Percentiles rank a stretch among this genome's conserved stretches.
phyloP scores from a whole-genome alignment of 331 rosid genomes.

The Rosa hybrid region DNA sequence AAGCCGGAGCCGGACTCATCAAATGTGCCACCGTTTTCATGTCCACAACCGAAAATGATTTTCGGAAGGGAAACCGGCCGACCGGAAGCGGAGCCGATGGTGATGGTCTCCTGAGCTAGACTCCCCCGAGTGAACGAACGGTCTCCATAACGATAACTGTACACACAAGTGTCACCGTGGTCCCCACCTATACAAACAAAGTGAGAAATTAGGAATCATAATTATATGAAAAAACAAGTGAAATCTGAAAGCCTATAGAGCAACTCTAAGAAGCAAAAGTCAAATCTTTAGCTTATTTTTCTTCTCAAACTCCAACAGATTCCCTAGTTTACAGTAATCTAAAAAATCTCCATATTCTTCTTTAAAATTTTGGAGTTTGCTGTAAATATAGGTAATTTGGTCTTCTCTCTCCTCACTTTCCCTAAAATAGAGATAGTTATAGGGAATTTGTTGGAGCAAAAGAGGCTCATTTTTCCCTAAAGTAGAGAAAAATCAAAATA shows the following conservation, averaged over 20 bases:
- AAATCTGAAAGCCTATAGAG: not conserved
- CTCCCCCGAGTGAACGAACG: slow-evolving; percentile 41
- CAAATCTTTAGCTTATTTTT: too few species aligned
- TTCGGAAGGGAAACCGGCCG: slow-evolving; percentile 8
- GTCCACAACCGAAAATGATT: slow-evolving; percentile 51
- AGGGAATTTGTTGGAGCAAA: too few species aligned
- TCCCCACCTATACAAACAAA: slow-evolving; percentile 1
- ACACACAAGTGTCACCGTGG: slow-evolving; percentile 26
- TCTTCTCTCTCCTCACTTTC: too few species aligned
- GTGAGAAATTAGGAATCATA: not conserved
- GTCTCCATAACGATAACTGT: slow-evolving; percentile 47
- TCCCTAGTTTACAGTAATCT: too few species aligned
- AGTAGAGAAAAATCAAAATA: too few species aligned
- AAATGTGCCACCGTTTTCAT: slow-evolving; percentile 41
- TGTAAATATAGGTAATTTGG: too few species aligned
- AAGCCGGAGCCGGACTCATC: slow-evolving; percentile 40
- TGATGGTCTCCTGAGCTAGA: slow-evolving; percentile 50
- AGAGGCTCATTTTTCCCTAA: too few species aligned
- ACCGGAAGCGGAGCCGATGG: slow-evolving; percentile 24
- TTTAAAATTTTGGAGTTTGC: too few species aligned
- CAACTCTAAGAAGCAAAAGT: too few species aligned
- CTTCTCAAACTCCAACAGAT: too few species aligned
- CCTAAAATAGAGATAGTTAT: too few species aligned
- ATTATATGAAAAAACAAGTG: not conserved
- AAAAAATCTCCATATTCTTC: too few species aligned